A percentile compares a stretch with the other conserved stretches of the same genome.
These are phyloP conservation scores for Cyclostephanos invisitatus DNA, from an alignment of 108 stramenopile species.

Conservation along the genomic window DNA sequence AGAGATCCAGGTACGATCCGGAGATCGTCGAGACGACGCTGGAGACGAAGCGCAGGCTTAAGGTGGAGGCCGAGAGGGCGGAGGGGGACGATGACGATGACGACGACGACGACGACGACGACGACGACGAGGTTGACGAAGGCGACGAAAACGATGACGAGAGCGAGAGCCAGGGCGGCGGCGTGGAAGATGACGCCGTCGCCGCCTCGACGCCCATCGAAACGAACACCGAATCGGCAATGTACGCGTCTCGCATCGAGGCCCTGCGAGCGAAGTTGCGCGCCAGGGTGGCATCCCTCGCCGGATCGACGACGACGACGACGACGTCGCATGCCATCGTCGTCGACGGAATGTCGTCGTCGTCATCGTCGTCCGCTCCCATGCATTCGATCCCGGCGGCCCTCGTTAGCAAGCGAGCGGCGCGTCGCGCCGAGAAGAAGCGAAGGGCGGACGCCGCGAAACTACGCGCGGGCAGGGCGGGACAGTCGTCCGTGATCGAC, in stretches of 20 bases:
- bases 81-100: conserved; percentile 38
- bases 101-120: conserved; percentile 35
- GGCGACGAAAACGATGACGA: conserved; percentile 21
- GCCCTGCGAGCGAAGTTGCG: conserved; percentile 76
- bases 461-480: conserved; percentile 52
- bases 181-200: conserved; percentile 14
- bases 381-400: too few relatives aligned
- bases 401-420: conserved; percentile 83
- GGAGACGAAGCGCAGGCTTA: conserved; percentile 67
- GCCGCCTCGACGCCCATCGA: neutral
- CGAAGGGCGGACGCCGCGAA: conserved; percentile 73
- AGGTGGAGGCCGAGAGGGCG: conserved; percentile 43
- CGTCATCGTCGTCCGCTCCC: conserved; percentile 39
- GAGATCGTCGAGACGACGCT: conserved; percentile 63
- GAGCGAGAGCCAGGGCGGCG: conserved; percentile 24
- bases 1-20: conserved; percentile 80
- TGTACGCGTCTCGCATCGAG: conserved; percentile 77
- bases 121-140: conserved; percentile 17
- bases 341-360: neutral
- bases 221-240: neutral
- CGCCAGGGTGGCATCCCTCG: conserved; percentile 64
- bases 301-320: conserved; percentile 16
- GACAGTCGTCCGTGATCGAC: conserved; percentile 24
- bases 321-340: neutral
- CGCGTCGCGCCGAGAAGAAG: conserved; percentile 79